Base-by-base conservation (phyloP, 768 basidiomycete genomes). In the Termitomyces heimii region DNA sequence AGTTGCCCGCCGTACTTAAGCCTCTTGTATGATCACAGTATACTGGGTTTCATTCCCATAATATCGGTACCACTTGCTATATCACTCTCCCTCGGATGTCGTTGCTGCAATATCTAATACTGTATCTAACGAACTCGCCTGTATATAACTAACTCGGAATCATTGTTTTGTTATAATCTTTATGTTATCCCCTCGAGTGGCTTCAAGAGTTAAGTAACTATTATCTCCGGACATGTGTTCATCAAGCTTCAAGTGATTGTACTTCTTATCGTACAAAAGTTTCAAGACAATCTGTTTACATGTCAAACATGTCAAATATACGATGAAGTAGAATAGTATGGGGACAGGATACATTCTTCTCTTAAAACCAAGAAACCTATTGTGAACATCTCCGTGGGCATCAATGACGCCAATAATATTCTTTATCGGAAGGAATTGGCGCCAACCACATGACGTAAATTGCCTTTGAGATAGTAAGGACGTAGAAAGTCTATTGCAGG, bases 1-100 rank as follows among this genome's bases (percentile, higher is more conserved):
- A 60, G 63, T 59, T 28, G 64, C 63, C 44, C 64, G 67, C 44
- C 62, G 62, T 32, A 34, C 39, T 29, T 67, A 49, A 53, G 20
- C 32, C 16, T 34, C 14, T 28, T 42, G 24, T 34, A 46, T 31
- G 7, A 28, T 24, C 6, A 26, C 20, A 52, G 22, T 22, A 45
- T 20, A 45, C 14, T 22, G 22, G 37, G 31, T 24, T 20, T 39
- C n/a, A 32, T 32, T 48, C 48, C 40, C 43, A 46, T 46, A 31
- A 57, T 57, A 18, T 43, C 31, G 31, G 42, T 45, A 26, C 24
- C 20, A 57, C 43, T 22, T 42, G 24, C 43, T 53, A 47, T 57
- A 52, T 57, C 56, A 31, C 35, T 39, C 34, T 34, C 29, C 13
- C n/a, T 57, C 53, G 56, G 48, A 52, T 53, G 42, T 52, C 48